Evolutionary conservation across 768 basidiomycete genomes (phyloP).

Genomic region (Phylloporus sp.): DNA sequence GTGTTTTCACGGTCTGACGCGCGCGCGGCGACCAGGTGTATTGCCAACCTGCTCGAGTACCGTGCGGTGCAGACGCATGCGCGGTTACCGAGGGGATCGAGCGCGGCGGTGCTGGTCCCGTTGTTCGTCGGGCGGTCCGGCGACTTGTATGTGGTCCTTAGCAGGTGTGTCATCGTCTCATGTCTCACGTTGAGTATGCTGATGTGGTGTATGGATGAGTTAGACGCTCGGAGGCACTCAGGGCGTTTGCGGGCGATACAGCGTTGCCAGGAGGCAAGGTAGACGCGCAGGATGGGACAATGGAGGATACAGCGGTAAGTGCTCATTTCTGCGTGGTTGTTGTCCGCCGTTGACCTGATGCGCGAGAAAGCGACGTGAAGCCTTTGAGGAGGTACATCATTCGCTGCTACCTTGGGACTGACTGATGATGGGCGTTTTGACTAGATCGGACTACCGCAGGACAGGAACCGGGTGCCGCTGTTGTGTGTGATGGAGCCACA

Average conservation of each 20-base stretch:
- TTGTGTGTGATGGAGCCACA: conserved; percentile 80
- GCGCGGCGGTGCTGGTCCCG: conserved; percentile 78
- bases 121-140: conserved; percentile 82
- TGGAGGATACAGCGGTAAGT: conserved; percentile 77
- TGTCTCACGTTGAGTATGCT: background rate
- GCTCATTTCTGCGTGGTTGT: background rate
- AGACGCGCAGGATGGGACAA: conserved; percentile 59
- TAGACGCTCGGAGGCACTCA: conserved; percentile 71
- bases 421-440: background rate
- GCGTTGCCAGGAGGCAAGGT: conserved; percentile 84
- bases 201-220: background rate
- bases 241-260: conserved; percentile 83
- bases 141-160: conserved; percentile 83
- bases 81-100: conserved; percentile 51
- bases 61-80: conserved; percentile 28
- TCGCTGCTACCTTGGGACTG: too few relatives aligned
- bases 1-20: background rate
- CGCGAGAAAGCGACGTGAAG: conserved; percentile 71
- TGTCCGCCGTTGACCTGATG: background rate
- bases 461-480: conserved; percentile 64
- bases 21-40: conserved; percentile 13
- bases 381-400: conserved; percentile 75
- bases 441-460: conserved; percentile 80
- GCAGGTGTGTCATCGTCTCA: conserved; percentile 49
- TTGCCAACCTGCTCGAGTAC: conserved; percentile 25